Percentiles rank a stretch among this genome's conserved stretches.
Conservation (phyloP, 83 land plant genomes). For the Diphasiastrum complanatum region DNA sequence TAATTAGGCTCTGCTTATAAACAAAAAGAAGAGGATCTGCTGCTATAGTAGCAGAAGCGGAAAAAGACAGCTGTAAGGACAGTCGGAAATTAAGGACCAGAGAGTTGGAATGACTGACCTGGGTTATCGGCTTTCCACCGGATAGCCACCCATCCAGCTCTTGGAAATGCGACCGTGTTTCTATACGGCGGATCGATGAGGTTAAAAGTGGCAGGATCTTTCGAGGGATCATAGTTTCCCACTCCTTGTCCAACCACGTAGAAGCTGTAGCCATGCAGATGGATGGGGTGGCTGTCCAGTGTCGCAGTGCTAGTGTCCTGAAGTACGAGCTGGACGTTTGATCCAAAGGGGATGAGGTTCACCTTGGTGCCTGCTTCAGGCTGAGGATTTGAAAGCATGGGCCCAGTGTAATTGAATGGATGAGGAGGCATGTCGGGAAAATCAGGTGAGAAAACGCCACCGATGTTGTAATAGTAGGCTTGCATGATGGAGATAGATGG, state of each 20-base stretch:
- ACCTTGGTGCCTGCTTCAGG: not conserved
- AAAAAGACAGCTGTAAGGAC: too few species aligned
- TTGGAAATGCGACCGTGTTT: conserved; percentile 7
- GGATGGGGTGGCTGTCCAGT: conserved; percentile 5
- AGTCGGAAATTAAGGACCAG: not conserved
- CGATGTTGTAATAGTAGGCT: conserved; percentile 7
- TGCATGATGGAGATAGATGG: not conserved
- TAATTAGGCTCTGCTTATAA: too few species aligned
- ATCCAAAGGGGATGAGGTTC: not conserved
- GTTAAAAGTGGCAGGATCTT: not conserved
- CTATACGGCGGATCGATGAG: conserved; percentile 4
- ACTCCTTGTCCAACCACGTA: conserved; percentile 5
- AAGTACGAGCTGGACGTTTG: conserved; percentile 6
- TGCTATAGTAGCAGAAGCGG: too few species aligned
- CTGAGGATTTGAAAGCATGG: not conserved
- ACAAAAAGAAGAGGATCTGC: too few species aligned
- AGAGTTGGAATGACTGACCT: not conserved
- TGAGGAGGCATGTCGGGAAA: conserved; percentile 3
- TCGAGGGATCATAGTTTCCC: not conserved
- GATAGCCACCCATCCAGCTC: conserved; percentile 8
- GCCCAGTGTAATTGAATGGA: not conserved
- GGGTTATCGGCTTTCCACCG: conserved; percentile 10
- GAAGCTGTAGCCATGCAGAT: too few species aligned
- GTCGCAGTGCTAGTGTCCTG: conserved; percentile 1
- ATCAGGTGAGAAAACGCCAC: not conserved